Evolutionary conservation across 169 alveolate species (phyloP), one percentile per base, ranked within the genome.

Genomic region (Plasmodium gonderi): DNA sequence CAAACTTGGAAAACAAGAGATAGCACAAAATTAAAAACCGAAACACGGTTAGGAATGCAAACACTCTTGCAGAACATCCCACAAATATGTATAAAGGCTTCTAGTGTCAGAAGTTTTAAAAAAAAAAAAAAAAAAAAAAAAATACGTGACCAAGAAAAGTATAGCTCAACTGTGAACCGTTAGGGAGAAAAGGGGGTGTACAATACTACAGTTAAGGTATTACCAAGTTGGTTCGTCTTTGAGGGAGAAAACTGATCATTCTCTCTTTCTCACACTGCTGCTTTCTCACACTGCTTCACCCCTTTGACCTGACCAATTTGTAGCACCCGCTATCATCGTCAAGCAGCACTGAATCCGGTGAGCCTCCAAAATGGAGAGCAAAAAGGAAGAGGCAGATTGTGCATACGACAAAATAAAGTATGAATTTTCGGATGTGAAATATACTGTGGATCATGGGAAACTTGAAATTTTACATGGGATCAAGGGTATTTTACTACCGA

Each of bases 401-500:
- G 8, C 45, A 14, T 72, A 69, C 44, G 83, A 83, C 17, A 45
- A 83, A 83, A 83, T 83, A 69, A 36, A 69, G 42, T 83, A 83
- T 42, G 82, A 83, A 40, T 83, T 83, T 38, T 83, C 92, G 29
- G 51, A 83, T 76, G 92, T 83, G 26, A 45, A 72, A 60, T 83
- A 83, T 42, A 26, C 92, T 7, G 92, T 83, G 0, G 83, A 83
- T 49, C 40, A 83, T 72, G 92, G 92, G 29, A 83, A 36, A 36
- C 26, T 83, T 11, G 92, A 83, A 83, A 83, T 83, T 14, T 76
- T 83, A 9, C 92, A 83, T 14, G 92, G 92, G 14, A 36, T 83
- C 3, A 83, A 72, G 17, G 92, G 92, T 20, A 69, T 83, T 29
- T 42, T 83, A 1, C 60, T 83, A 1, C 96, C 96, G 1, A 14